Percentiles rank a stretch among this genome's conserved stretches.
phyloP scores from a whole-genome alignment of 2,329 filamentous ascomycete genomes.

The Beauveria varroae region DNA sequence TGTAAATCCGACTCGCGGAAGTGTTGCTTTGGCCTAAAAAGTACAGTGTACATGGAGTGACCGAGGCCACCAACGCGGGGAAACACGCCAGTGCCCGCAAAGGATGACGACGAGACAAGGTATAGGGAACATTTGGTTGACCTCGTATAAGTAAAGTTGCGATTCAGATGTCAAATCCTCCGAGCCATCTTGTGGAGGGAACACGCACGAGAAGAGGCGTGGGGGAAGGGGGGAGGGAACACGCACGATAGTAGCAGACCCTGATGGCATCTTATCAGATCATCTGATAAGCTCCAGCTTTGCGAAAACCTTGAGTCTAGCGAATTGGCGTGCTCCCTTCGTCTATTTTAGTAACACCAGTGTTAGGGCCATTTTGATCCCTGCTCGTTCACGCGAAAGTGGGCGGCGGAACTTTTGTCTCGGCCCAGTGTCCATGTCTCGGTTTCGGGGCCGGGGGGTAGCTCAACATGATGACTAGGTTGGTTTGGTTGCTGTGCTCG shows the following conservation, averaged over 20 bases:
- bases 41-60: not conserved
- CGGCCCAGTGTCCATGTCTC: not conserved
- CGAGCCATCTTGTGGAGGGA: too few relatives aligned
- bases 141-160: not conserved
- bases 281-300: slow-evolving; percentile 8
- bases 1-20: not conserved
- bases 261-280: slow-evolving; percentile 11
- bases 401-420: slow-evolving; percentile 1
- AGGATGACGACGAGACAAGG: not conserved
- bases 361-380: not conserved
- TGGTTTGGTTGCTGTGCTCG: too few relatives aligned
- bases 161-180: not conserved
- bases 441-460: not conserved
- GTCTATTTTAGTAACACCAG: not conserved
- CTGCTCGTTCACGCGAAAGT: not conserved
- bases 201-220: not conserved
- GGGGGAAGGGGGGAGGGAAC: not conserved
- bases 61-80: not conserved
- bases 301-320: not conserved
- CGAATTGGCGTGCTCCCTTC: not conserved
- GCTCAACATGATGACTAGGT: not conserved
- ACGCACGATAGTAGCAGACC: not conserved
- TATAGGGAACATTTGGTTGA: not conserved
- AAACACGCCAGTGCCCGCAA: not conserved
- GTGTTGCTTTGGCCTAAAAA: too few relatives aligned